Evolutionary conservation across 805 yeast species (phyloP).

Genomic region (Saccharomycopsis schoenii): DNA sequence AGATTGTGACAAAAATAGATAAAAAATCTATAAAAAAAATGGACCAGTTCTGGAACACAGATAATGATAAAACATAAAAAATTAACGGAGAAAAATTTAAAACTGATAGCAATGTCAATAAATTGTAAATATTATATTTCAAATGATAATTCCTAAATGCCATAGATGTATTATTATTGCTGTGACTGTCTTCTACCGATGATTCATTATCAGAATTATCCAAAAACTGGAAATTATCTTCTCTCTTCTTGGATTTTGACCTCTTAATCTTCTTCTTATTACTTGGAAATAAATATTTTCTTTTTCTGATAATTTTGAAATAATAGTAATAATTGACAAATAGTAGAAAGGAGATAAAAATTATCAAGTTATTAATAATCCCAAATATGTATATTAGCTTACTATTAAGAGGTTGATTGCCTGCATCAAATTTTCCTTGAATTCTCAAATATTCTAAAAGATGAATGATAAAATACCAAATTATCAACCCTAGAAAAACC

Average conservation of each 20-base stretch:
- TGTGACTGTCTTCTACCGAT: background rate
- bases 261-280: background rate
- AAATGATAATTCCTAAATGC: conserved; percentile 7
- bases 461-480: background rate
- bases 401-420: background rate
- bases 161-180: background rate
- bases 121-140: background rate
- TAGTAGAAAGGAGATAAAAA: background rate
- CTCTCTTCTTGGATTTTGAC: background rate
- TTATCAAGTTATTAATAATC: background rate
- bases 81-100: conserved; percentile 13
- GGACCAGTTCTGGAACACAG: conserved; percentile 12
- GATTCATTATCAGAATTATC: background rate
- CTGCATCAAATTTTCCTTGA: background rate
- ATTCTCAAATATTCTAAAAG: background rate
- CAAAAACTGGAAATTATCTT: background rate
- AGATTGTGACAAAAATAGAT: conserved; percentile 10
- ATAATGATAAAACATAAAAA: conserved; percentile 8
- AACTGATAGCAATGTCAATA: conserved; percentile 2
- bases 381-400: background rate
- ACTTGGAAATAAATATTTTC: background rate
- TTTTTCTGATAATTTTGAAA: background rate
- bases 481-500: background rate
- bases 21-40: conserved; percentile 11
- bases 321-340: background rate